phyloP scores from a whole-genome alignment of 768 basidiomycete genomes.

The Trametes cinnabarina region DNA sequence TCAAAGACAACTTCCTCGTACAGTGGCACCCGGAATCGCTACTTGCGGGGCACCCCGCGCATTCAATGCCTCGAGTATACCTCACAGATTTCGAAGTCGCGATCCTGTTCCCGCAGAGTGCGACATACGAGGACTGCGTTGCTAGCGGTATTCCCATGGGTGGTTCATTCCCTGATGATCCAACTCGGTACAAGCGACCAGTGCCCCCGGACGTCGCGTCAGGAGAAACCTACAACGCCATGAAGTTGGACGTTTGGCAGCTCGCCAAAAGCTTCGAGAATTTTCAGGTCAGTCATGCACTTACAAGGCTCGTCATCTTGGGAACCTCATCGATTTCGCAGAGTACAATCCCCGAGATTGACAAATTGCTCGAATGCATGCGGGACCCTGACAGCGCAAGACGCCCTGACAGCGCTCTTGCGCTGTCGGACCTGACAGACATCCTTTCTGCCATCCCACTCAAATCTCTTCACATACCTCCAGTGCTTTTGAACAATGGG shows the following conservation, averaged over 20 bases:
- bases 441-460: no score
- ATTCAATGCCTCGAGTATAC: constrained; percentile 29
- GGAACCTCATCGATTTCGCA: background rate
- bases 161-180: background rate
- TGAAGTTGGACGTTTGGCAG: constrained; percentile 33
- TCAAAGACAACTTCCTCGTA: constrained; percentile 31
- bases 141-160: no score
- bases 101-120: constrained; percentile 26
- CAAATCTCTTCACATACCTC: no score
- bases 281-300: constrained; percentile 5
- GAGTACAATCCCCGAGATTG: background rate
- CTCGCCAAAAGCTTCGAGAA: constrained; percentile 18
- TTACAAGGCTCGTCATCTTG: background rate
- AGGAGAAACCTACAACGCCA: constrained; percentile 26
- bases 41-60: constrained; percentile 9
- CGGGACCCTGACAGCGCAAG: background rate
- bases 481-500: no score
- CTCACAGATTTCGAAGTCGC: constrained; percentile 34
- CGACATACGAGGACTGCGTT: no score
- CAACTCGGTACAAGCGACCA: constrained; percentile 19
- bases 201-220: constrained; percentile 25
- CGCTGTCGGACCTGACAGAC: background rate
- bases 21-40: constrained; percentile 34
- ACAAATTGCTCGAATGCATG: background rate
- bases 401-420: background rate